Evolutionary conservation across 768 basidiomycete species (phyloP).

Genomic region (Boletus reticulatus): DNA sequence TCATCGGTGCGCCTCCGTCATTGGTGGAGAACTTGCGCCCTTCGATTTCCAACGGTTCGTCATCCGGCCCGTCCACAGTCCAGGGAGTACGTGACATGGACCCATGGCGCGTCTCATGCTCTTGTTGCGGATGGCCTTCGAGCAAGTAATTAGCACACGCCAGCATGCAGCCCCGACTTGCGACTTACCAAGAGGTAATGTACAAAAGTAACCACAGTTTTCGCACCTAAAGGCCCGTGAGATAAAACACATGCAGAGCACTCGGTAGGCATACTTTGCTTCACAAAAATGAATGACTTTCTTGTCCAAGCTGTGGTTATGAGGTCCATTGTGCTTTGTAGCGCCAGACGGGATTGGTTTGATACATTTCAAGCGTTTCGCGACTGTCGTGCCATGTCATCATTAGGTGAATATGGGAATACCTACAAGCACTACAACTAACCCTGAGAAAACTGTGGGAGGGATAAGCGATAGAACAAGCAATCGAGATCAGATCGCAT

Average conservation of each 20-base stretch:
- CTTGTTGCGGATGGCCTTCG: slow-evolving; percentile 55
- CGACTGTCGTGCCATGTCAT: slow-evolving; percentile 30
- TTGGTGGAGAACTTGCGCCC: slow-evolving; percentile 53
- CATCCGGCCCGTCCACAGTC: slow-evolving; percentile 54
- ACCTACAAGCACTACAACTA: not conserved
- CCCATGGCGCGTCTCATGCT: slow-evolving; percentile 63
- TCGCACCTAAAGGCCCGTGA: slow-evolving; percentile 38
- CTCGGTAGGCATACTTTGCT: slow-evolving; percentile 32
- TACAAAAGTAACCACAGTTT: slow-evolving; percentile 59
- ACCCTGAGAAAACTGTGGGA: slow-evolving; percentile 53
- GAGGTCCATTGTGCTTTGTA: slow-evolving; percentile 44
- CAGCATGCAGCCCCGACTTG: not conserved
- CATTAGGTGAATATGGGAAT: not conserved
- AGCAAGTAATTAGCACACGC: not conserved
- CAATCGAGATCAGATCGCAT: not conserved
- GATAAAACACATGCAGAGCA: not conserved
- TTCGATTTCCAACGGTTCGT: slow-evolving; percentile 47
- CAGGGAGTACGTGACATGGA: slow-evolving; percentile 60
- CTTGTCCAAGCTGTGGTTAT: slow-evolving; percentile 46
- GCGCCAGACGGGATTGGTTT: slow-evolving; percentile 45
- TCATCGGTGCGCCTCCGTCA: slow-evolving; percentile 61
- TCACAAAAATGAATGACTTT: slow-evolving; percentile 56
- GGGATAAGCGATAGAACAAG: not conserved
- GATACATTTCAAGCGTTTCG: slow-evolving; percentile 49
- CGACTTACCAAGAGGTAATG: slow-evolving; percentile 49